Evolutionary conservation across 2,329 filamentous ascomycete species (phyloP), one percentile per base, ranked within the genome.

Genomic region (Fusarium bactridioides): DNA sequence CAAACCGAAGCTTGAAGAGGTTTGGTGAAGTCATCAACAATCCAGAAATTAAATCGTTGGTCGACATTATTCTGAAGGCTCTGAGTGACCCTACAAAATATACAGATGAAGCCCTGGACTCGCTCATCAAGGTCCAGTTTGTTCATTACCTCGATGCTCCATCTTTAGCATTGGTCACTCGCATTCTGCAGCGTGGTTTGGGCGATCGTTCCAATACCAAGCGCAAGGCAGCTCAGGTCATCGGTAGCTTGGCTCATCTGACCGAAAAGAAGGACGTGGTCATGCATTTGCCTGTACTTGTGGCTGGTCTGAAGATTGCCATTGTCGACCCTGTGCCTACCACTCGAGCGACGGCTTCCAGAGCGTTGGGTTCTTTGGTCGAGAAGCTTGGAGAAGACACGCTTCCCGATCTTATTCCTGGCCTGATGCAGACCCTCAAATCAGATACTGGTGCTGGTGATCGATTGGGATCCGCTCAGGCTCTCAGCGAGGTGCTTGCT

Each of bases 1-100:
- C 96, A 12, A 99, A 99, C 82, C 92, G 95, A 83, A 97, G 94
- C 84, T 87, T 99, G 84, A 97, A 99, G 84, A 92, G 96, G 63
- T 99, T 99, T 80, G 96, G 97, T 74, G 97, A 99, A 81, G 97
- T 99, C 74, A 99, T 99, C 81, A 97, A 89, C 82, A 99, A 99
- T 81, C 96, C 96, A 8, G 96, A 99, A 82, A 94, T 99, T 79
- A 98, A 98, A 88, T 90, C 92, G 72, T 87, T 98, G 19, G 95
- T 98, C 65, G 92, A 92, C 77, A 93, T 98, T 63, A 88, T 99
- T 38, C 91, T 99, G 76, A 98, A 98, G 83, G 97, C 96, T 70
- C 89, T 99, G 67, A 99, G 96, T 78, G 96, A 99, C 80, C 95
- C 96, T 4, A 99, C 95, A 1, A 98, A 96, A 80, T 94, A 97